Conservation (phyloP, 73 alveolate genomes). For the Tetrahymena thermophila region DNA sequence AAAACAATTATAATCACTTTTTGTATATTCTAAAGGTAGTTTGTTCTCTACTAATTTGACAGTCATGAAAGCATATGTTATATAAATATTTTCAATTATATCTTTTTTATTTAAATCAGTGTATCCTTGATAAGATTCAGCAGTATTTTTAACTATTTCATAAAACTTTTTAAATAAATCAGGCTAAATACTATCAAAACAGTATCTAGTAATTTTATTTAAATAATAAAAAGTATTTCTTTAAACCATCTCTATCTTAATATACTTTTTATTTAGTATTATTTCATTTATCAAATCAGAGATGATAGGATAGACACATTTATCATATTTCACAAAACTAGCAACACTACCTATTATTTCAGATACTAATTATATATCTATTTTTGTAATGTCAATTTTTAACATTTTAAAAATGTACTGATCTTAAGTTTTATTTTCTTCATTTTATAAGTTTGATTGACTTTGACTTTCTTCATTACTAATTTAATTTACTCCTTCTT, state of each 20-base stretch:
- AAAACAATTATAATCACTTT: background rate
- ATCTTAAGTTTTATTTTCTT: background rate
- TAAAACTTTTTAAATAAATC: too few relatives aligned
- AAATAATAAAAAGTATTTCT: background rate
- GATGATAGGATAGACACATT: background rate
- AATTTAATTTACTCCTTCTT: too few relatives aligned
- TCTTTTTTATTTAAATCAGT: too few relatives aligned
- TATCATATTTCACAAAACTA: background rate
- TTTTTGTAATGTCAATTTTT: background rate
- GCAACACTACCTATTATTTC: background rate
- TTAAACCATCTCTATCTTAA: background rate
- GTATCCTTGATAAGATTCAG: background rate
- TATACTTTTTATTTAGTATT: background rate
- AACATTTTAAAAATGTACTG: too few relatives aligned
- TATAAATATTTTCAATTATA: background rate
- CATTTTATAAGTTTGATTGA: background rate
- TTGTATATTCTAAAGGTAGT: background rate
- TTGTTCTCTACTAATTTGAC: background rate
- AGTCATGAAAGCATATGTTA: background rate
- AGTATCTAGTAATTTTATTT: background rate
- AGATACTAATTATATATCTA: background rate
- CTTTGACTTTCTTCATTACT: too few relatives aligned
- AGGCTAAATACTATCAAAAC: background rate
- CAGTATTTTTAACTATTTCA: background rate
- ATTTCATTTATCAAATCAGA: background rate